Base-by-base conservation (phyloP, 805 yeast genomes). In the Candida vartiovaarae region DNA sequence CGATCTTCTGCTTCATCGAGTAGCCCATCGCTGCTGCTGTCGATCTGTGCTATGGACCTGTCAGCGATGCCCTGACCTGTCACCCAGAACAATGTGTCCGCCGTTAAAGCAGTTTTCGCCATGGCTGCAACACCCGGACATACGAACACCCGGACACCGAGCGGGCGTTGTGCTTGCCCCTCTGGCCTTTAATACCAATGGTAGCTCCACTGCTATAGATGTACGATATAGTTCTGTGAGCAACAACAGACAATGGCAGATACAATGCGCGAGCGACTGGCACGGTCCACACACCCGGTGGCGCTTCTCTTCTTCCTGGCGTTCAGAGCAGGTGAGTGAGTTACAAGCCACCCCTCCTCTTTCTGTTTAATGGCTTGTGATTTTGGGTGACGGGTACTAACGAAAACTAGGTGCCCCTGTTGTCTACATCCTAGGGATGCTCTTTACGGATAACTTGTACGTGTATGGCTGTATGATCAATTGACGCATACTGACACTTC, bases 241-340 rank as follows among this genome's bases (percentile, higher is more conserved):
- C 6, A 28, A 28, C 30, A 9, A 28, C 30, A 6, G 30, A 28
- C 30, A 28, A 23, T 31, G 35, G 31, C 36, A 23, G 34, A 38
- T 8, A 39, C 37, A 4, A 52, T 76, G 7, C 64, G 71, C 40
- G 71, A 70, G 44, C 61, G 73, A 42, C 64, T 84, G 9, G 70
- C 73, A 32, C 82, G 83, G 56, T 84, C 93, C 4, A 80, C 93
- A 27, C 95, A 86, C 57, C 95, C 95, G 2, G 65, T 84, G n/a
- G 95, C 95, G 2, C 64, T 84, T 6, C 46, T 82, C 5, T 79
- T 75, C 59, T 87, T 71, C 61, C 63, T 87, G 8, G 71, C 70
- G 28, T 75, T 86, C 59, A 67, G 93, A 42, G 44, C 81, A 5
- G 73, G 78, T 63, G 44, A 6, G 62, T 39, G 20, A 15, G 20